Percentiles rank a stretch among this genome's conserved stretches.
phyloP scores from a whole-genome alignment of 2,329 filamentous ascomycete genomes.

The Fusarium sambucinum region DNA sequence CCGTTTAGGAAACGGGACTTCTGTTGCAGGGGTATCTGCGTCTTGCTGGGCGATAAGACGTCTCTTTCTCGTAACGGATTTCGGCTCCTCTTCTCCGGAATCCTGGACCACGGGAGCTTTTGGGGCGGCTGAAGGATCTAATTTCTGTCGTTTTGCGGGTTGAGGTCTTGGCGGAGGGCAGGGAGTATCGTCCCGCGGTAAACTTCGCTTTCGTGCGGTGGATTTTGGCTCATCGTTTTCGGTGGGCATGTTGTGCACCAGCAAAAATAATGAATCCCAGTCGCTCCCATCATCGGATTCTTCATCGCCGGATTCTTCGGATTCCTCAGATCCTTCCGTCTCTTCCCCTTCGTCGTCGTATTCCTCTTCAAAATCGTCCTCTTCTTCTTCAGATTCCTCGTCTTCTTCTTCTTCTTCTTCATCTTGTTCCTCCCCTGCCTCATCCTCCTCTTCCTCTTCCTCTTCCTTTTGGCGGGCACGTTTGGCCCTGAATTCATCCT shows the following conservation, averaged over 20 bases:
- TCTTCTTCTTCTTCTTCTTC: background rate
- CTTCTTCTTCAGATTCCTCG: background rate
- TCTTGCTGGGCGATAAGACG: constrained; percentile 22
- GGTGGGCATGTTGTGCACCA: constrained; percentile 15
- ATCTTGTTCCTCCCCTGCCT: background rate
- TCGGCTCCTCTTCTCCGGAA: constrained; percentile 12
- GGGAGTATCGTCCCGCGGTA: constrained; percentile 26
- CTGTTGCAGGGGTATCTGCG: constrained; percentile 21
- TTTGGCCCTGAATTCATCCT: background rate
- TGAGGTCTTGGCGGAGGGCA: constrained; percentile 1
- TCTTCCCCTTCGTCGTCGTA: constrained; percentile 27
- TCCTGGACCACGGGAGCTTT: background rate
- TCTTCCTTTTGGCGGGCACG: background rate
- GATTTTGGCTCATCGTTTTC: constrained; percentile 22
- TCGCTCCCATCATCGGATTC: constrained; percentile 14
- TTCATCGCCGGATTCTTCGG: constrained; percentile 10
- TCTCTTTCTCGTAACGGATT: constrained; percentile 28
- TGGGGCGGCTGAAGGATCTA: background rate
- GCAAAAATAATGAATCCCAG: constrained; percentile 20
- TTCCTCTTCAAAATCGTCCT: constrained; percentile 10
- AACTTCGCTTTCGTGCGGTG: constrained; percentile 25
- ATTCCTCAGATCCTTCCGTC: constrained; percentile 6
- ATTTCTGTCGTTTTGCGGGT: background rate
- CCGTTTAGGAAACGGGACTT: constrained; percentile 29
- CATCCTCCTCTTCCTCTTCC: background rate